These are phyloP conservation scores for Lolium perenne DNA, from an alignment of 176 grass and related monocot species.

Conservation along the genomic window DNA sequence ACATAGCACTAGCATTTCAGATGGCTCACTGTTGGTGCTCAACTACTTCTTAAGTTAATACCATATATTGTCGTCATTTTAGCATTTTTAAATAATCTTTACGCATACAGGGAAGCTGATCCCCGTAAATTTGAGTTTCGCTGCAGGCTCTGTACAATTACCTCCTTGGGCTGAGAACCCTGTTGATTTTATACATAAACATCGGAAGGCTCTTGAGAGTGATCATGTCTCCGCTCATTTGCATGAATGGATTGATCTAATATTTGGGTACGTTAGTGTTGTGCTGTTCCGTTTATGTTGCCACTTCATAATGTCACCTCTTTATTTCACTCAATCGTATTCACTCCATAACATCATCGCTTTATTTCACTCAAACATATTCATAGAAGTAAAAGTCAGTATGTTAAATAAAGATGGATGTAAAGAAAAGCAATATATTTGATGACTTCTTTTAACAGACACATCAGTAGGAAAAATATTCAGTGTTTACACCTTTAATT, in stretches of 20 bases:
- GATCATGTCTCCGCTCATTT: constrained; percentile 89
- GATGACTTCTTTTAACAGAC: not conserved
- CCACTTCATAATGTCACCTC: constrained; percentile 32
- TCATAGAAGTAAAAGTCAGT: not conserved
- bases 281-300: constrained; percentile 14
- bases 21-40: not conserved
- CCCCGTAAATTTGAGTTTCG: constrained; percentile 23
- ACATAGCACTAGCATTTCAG: not conserved
- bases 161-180: constrained; percentile 92
- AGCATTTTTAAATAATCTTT: not conserved
- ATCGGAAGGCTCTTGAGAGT: constrained; percentile 91
- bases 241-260: constrained; percentile 97
- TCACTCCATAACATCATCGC: constrained; percentile 11
- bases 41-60: not conserved
- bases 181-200: constrained; percentile 95
- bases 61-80: not conserved
- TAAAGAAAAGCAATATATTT: not conserved
- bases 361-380: constrained; percentile 34
- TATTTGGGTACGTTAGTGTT: constrained; percentile 83
- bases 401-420: not conserved
- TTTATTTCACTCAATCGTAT: constrained; percentile 35
- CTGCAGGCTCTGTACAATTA: constrained; percentile 79
- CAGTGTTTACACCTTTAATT: constrained; percentile 16
- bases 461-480: constrained; percentile 17
- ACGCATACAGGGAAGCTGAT: constrained; percentile 21